Base-by-base conservation (phyloP, 2,329 filamentous ascomycete genomes). In the Pyrenochaeta sp. region DNA sequence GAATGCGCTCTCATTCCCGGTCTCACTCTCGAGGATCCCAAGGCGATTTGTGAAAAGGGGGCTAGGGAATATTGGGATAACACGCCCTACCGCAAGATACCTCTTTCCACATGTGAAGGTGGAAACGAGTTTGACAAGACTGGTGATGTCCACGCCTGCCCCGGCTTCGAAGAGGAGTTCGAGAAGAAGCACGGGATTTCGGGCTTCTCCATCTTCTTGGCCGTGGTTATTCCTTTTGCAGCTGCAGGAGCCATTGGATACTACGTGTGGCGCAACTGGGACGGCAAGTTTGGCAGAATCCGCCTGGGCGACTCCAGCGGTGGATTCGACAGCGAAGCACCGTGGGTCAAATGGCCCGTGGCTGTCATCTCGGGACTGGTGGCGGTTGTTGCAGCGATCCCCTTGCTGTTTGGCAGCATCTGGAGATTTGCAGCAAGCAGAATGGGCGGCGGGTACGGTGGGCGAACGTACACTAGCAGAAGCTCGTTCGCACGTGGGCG, bases 71-170 rank as follows among this genome's bases (percentile, higher is more conserved):
- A 88, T 76, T 94, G 84, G 75, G 85, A 91, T 52, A 85, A 89
- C 5, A 94, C 90, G 0, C 91, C 91, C 32, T 97, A 95, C 76
- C 88, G 94, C 37, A 86, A 87, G 44, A 89, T 99, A 44, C 93
- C 92, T 0, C 81, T 96, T 35, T 91, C 90, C 1, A 97, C 92
- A 0, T 99, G 95, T 70, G 55, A 80, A 29, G 90, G 86, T 23
- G 94, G 93, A 28, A 73, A 73, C 4, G 86, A 93, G 61, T 77
- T 89, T 34, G 91, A 96, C 68, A 86, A 86, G 69, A 81, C 78
- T 10, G 77, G 81, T 21, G 71, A 76, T 7, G 72, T 83, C 1
- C 77, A 83, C 35, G 74, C 87, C 2, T 99, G 94, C 71, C 82
- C 85, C 1, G 86, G 87, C 37, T 86, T 93, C 58, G 89, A 96